These are phyloP conservation scores for Schrenkiella parvula DNA, from an alignment of 345 rosid species.

Conservation along the genomic window DNA sequence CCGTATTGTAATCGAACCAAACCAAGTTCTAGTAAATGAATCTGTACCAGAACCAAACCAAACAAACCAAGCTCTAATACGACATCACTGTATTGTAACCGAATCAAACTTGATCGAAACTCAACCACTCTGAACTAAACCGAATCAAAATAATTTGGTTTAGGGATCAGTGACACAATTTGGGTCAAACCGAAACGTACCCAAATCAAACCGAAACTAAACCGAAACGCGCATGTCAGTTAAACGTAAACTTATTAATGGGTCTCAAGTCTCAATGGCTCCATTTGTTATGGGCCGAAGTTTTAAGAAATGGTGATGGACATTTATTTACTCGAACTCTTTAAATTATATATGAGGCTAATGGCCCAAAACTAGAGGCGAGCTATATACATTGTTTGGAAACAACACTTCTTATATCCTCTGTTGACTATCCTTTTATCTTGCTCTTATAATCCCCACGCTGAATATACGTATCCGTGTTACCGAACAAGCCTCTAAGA, in stretches of 20 bases:
- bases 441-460: neutral
- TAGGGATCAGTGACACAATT: no score
- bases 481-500: slow-evolving; percentile 1
- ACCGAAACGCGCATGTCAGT: no score
- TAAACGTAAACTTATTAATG: no score
- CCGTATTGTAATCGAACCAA: no score
- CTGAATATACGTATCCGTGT: neutral
- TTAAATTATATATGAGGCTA: neutral
- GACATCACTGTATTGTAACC: no score
- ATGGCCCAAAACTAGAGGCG: neutral
- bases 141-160: no score
- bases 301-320: neutral
- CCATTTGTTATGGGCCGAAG: neutral
- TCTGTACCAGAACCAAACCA: neutral
- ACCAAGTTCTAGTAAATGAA: no score
- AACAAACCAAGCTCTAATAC: no score
- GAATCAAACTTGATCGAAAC: neutral
- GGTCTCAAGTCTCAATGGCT: no score
- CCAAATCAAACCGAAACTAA: neutral
- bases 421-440: no score
- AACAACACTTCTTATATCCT: neutral
- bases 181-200: neutral
- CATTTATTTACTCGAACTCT: neutral
- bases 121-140: neutral
- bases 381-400: neutral